Base-by-base conservation (phyloP, 2,329 filamentous ascomycete genomes). In the Fusarium clavum region DNA sequence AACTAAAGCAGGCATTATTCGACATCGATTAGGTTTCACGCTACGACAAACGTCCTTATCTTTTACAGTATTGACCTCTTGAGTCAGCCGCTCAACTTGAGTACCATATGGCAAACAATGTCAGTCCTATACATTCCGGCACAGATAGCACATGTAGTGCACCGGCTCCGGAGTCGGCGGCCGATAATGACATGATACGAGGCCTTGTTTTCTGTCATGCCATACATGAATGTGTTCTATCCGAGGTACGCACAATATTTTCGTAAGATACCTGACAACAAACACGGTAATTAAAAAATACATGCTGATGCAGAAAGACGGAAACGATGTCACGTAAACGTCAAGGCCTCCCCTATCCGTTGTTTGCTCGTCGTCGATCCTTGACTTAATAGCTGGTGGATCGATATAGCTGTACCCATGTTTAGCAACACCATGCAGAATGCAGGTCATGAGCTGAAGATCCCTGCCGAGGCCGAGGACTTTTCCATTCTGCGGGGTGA, bases 381-480 rank as follows among this genome's bases (percentile, higher is more conserved):
- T 25, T n/a, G 41, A 48, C 38, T 47, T 40, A 27, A 20, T 52
- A 34, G 46, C 34, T 54, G 27, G 57, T 62, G 47, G 51, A 44
- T 40, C 46, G 57, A 43, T 53, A 29, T 24, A 38, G 34, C 18
- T 12, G 53, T 52, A 32, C 53, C 64, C 48, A 72, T 61, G 71
- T 72, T 73, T 73, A 73, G 71, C 66, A 73, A 60, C 61, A 70
- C 57, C 32, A 56, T 57, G 61, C 61, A 65, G 34, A 60, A 65
- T 63, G 71, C 69, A 73, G 46, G 69, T 49, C 43, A 69, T 73
- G 56, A 56, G 53, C 52, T 48, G 47, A 54, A 64, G 38, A 66
- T 53, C 69, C 71, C 69, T 73, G 71, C 51, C 49, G 57, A 66
- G 46, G 60, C n/a, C 53, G 44, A 57, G 30, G 30, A 14, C 44